Evolutionary conservation across 495 filamentous ascomycete genomes (phyloP), one percentile per base, ranked within the genome.

Genomic region (Penicillium atrosanguineum): DNA sequence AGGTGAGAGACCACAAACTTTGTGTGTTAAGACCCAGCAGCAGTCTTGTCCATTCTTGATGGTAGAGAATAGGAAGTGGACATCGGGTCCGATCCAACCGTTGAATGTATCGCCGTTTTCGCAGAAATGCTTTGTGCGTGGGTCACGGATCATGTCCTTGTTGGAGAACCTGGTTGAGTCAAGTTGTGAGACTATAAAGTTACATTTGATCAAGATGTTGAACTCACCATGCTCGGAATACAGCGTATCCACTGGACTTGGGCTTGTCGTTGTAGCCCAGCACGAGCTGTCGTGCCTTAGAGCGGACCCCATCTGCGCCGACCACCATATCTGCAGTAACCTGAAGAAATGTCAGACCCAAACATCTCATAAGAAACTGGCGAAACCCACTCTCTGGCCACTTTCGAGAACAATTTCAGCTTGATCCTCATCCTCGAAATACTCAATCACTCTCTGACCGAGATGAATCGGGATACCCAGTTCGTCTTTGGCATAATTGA

Each of bases 11-110:
- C 15, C n/a, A 38, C 40, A 3, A 9, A 57, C 62, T 36, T 77
- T 78, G 58, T 88, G 85, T 8, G 86, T 88, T 31, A 86, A 79
- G 15, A 87, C 86, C 86, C 85, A 89, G 54, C 83, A 85, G 40
- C 87, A 82, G 54, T 88, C 85, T 20, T 72, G 72, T 1, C 84
- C 84, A 46, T 77, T 75, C 43, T 54, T 60, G 12, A 56, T 57
- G 26, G 49, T 60, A 7, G 49, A 64, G 25, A 64, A 53, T 5
- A 60, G 46, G 14, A 64, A 57, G 41, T 64, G 57, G 15, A 64
- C 58, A 25, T 60, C 61, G 16, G 61, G 58, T 7, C 63, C 63
- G 18, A 66, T 59, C 63, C 63, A 66, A 36, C 79, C 81, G 21
- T 79, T 73, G 55, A 85, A 84, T 0, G 79, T 79, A 53, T 87